Evolutionary conservation across 140 eudicot species (phyloP).

Genomic region (Senecio squalidus): DNA sequence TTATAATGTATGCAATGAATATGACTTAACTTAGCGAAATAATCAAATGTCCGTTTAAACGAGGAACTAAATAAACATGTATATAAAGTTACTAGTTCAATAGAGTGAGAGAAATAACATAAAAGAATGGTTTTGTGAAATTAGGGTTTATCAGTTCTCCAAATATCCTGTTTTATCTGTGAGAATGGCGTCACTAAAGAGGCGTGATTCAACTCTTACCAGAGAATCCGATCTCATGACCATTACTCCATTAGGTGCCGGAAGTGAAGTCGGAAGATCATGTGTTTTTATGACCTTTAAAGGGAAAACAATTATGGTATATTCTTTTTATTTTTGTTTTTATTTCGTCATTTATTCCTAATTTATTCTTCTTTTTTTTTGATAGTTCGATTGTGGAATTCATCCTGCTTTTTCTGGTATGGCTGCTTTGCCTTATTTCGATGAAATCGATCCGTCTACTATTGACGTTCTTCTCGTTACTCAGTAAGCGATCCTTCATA

Average conservation of each 20-base stretch:
- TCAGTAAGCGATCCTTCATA: conserved; percentile 44
- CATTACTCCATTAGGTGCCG: conserved; percentile 91
- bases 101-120: too few species aligned
- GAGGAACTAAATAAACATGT: too few species aligned
- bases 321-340: not conserved
- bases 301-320: conserved; percentile 91
- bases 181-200: conserved; percentile 54
- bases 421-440: conserved; percentile 98
- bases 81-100: too few species aligned
- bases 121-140: too few species aligned
- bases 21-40: too few species aligned
- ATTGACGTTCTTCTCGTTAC: conserved; percentile 89
- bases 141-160: too few species aligned
- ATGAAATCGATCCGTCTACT: conserved; percentile 88
- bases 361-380: not conserved
- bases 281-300: conserved; percentile 88
- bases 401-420: conserved; percentile 97
- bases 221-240: conserved; percentile 78
- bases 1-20: too few species aligned
- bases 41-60: too few species aligned
- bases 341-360: not conserved
- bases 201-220: conserved; percentile 43
- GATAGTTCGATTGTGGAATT: conserved; percentile 94
- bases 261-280: conserved; percentile 94
- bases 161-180: too few species aligned